Conservation (phyloP, 306 rosid genomes). For the Prunus salicina region DNA sequence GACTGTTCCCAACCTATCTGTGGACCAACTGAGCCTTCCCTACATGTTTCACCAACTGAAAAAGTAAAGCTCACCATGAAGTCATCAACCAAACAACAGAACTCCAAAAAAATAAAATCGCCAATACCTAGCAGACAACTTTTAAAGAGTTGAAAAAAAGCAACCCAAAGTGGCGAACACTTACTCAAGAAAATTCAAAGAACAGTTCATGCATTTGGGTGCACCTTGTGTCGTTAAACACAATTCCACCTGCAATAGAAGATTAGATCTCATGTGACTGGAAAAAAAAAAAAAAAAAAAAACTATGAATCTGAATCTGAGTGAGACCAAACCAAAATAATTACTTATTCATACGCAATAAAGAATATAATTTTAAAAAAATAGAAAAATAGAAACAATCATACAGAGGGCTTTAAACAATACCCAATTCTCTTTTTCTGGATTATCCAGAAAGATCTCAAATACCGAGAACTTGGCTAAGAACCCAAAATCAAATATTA, state of each 20-base stretch:
- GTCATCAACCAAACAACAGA: not conserved
- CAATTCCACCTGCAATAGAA: not conserved
- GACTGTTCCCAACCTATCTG: not conserved
- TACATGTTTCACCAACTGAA: not conserved
- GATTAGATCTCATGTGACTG: slow-evolving; percentile 23
- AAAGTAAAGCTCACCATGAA: not conserved
- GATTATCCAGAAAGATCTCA: slow-evolving; percentile 21
- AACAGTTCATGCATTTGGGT: not conserved
- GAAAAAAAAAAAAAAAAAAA: not conserved
- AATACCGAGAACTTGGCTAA: slow-evolving; percentile 18
- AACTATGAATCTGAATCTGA: slow-evolving; percentile 25
- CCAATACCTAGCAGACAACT: not conserved
- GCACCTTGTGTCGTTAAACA: not conserved
- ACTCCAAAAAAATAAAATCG: not conserved
- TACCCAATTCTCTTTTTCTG: slow-evolving; percentile 7
- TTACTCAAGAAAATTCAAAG: not conserved
- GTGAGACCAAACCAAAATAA: not conserved
- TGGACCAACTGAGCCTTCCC: not conserved
- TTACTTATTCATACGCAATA: slow-evolving; percentile 16
- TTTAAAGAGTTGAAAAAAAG: not conserved
- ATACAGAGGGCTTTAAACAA: not conserved
- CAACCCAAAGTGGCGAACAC: not conserved
- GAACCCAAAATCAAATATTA: slow-evolving; percentile 22
- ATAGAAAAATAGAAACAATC: not conserved
- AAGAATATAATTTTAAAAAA: slow-evolving; percentile 17